Evolutionary conservation across 371 early-diverging fungal species (phyloP), one percentile per base, ranked within the genome.

Genomic region (Smittium culicis): DNA sequence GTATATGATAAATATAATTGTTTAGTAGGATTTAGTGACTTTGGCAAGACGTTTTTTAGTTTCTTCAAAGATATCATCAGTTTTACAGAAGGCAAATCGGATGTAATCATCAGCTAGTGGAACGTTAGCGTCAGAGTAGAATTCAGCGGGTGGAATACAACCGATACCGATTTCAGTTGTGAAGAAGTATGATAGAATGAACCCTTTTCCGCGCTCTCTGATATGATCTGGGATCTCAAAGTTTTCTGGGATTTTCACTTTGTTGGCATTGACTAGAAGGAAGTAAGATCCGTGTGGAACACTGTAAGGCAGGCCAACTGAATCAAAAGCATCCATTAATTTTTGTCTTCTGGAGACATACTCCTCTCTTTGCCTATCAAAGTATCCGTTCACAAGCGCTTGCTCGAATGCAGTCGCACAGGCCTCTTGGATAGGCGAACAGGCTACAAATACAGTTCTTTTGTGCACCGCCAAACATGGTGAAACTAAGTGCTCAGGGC

Each of bases 51-150:
- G 78, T 66, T 82, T 83, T 1, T 79, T 85, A 35, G 93, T 94
- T 31, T 83, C 83, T 3, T 89, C 83, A 30, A 96, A 72, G 14
- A 86, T 87, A 60, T 92, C 90, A 64, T 88, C 86, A 1, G 89
- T 88, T 77, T 96, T 96, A 80, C 96, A 94, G 74, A 93, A 96
- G 34, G 93, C 92, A 72, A 96, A 93, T 45, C 97, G 82, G 24
- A 89, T 88, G 72, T 84, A 88, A 68, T 90, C 73, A 35, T 85
- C 83, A 1, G 91, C 92, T 56, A 91, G 70, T 11, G 74, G 71
- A 72, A 82, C 83, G 69, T 91, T 85, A 8, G 82, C 84, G 62
- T 79, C 79, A 35, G 82, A 84, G 73, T 94, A 94, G 70, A 96
- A 96, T 74, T 92, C 90, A 34, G 88, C 84, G 1, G 93, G 90